phyloP scores from a whole-genome alignment of 495 filamentous ascomycete genomes.

The Aspergillus funiculosus region DNA sequence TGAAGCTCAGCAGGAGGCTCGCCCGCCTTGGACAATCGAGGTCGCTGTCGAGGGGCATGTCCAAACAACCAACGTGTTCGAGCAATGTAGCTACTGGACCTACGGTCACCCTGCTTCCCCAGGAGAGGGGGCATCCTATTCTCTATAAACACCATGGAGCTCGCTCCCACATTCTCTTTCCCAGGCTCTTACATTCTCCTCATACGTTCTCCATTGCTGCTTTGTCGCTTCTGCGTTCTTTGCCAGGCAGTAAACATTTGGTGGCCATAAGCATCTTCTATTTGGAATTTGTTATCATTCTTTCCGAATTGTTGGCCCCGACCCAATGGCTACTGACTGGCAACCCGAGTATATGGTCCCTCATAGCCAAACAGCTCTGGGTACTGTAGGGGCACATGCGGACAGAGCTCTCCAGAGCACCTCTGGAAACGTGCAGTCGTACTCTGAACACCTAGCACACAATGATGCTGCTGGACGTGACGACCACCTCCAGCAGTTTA shows the following conservation, averaged over 20 bases:
- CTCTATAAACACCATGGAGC: constrained; percentile 47
- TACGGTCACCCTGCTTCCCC: constrained; percentile 26
- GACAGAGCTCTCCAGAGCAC: constrained; percentile 45
- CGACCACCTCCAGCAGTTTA: constrained; percentile 37
- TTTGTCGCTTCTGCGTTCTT: constrained; percentile 39
- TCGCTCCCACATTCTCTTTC: constrained; percentile 56
- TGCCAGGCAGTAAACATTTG: constrained; percentile 42
- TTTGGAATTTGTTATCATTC: constrained; percentile 51
- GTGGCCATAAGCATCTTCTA: constrained; percentile 32
- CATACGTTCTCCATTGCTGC: constrained; percentile 40
- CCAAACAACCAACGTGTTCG: constrained; percentile 35
- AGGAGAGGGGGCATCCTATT: constrained; percentile 35
- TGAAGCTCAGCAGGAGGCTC: constrained; percentile 26
- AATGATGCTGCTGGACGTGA: constrained; percentile 30
- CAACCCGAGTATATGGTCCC: constrained; percentile 41
- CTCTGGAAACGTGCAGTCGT: constrained; percentile 46
- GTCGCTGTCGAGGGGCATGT: constrained; percentile 40
- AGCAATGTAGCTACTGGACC: constrained; percentile 37
- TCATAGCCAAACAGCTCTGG: constrained; percentile 39
- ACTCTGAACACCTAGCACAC: constrained; percentile 35
- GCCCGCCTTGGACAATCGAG: constrained; percentile 32
- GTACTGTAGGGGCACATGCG: constrained; percentile 36
- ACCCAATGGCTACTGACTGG: constrained; percentile 47
- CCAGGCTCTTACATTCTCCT: constrained; percentile 48
- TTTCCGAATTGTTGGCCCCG: constrained; percentile 43